Evolutionary conservation across 768 basidiomycete genomes (phyloP).

Genomic region (Leccinum boreale): DNA sequence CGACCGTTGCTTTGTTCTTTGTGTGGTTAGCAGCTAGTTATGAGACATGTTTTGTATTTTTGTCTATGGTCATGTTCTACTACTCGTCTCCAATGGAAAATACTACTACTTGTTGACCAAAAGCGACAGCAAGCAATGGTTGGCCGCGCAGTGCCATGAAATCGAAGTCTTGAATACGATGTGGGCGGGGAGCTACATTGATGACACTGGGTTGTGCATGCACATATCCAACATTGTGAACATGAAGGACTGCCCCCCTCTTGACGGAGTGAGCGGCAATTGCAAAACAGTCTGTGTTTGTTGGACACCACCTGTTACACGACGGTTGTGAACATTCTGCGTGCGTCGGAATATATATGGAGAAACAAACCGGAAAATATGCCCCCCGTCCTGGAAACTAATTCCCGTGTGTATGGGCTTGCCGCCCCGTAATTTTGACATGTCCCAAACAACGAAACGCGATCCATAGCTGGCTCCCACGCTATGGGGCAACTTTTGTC

Average conservation of each 20-base stretch:
- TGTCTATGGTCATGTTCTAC: constrained; percentile 10
- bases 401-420: constrained; percentile 61
- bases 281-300: constrained; percentile 74
- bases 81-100: constrained; percentile 65
- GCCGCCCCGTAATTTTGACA: constrained; percentile 67
- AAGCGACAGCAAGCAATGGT: constrained; percentile 64
- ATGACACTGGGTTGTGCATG: constrained; percentile 64
- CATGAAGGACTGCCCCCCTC: constrained; percentile 64
- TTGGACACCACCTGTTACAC: constrained; percentile 66
- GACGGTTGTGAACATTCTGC: background rate
- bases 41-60: constrained; percentile 21
- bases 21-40: constrained; percentile 16
- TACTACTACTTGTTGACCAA: constrained; percentile 55
- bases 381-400: constrained; percentile 64
- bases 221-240: constrained; percentile 64
- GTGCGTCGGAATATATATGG: background rate
- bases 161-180: constrained; percentile 72
- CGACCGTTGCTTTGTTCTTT: constrained; percentile 1
- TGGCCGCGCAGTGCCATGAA: constrained; percentile 61
- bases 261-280: constrained; percentile 58
- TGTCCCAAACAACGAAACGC: constrained; percentile 76
- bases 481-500: constrained; percentile 34
- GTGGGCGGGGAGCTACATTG: constrained; percentile 55
- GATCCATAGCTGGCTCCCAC: constrained; percentile 73
- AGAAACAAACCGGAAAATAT: constrained; percentile 56